These are phyloP conservation scores for Chlamydomonas sphaeroides DNA, from an alignment of 139 green algal genomes.

Conservation along the genomic window DNA sequence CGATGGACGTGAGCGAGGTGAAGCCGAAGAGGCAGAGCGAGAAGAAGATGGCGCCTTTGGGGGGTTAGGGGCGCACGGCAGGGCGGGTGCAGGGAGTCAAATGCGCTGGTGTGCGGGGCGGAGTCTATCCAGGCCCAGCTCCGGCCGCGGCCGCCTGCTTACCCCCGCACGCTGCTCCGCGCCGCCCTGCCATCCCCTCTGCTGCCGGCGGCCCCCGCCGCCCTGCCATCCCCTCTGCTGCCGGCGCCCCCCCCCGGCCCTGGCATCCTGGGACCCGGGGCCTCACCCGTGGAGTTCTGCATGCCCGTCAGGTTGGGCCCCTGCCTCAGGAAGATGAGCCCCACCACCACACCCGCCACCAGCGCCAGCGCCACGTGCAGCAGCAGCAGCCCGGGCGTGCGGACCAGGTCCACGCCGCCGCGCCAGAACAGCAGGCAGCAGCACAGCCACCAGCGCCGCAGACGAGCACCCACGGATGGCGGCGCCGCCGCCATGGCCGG, in stretches of 20 bases:
- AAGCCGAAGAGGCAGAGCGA: conserved; percentile 80
- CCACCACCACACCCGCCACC: conserved; percentile 67
- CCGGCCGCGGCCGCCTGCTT: too few species aligned
- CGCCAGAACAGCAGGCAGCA: conserved; percentile 44
- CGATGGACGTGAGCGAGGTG: conserved; percentile 76
- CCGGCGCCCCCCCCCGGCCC: too few species aligned
- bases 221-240: too few species aligned
- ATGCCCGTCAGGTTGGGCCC: conserved; percentile 46
- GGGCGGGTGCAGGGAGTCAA: too few species aligned
- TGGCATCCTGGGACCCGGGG: too few species aligned
- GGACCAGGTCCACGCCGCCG: conserved; percentile 42
- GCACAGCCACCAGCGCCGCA: conserved; percentile 10
- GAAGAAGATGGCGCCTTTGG: conserved; percentile 81
- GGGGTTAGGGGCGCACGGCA: too few species aligned
- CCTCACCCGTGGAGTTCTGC: conserved; percentile 64
- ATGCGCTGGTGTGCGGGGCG: too few species aligned
- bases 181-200: too few species aligned
- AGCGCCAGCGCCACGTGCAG: conserved; percentile 66
- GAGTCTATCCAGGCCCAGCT: too few species aligned
- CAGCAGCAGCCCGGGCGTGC: conserved; percentile 75
- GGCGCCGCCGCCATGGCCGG: too few species aligned
- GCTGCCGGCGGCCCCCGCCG: too few species aligned
- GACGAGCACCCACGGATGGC: not conserved
- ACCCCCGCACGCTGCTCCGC: too few species aligned
- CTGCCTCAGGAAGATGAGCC: conserved; percentile 78